Conservation (phyloP, 768 basidiomycete species). For the Mycena kentingensis region DNA sequence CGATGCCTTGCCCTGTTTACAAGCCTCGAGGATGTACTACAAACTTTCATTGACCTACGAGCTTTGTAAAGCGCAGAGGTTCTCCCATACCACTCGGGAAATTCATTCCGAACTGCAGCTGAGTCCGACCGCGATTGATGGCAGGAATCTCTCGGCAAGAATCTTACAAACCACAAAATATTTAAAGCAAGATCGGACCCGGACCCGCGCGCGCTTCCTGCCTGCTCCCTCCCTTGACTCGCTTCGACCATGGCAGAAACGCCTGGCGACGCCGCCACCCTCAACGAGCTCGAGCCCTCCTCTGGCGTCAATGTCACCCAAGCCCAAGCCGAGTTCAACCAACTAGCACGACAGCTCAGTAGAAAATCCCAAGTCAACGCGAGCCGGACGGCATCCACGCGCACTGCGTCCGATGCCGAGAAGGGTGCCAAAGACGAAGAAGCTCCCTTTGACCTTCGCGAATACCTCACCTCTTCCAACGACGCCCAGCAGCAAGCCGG, state of each 20-base stretch:
- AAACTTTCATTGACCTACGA: no score
- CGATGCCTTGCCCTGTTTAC: no score
- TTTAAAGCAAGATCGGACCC: constrained; percentile 4
- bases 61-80: no score
- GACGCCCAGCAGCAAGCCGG: constrained; percentile 66
- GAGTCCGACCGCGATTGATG: no score
- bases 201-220: no score
- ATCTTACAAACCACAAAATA: constrained; percentile 7
- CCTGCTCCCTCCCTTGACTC: neutral
- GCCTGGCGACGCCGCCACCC: constrained; percentile 8
- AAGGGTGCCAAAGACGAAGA: constrained; percentile 37
- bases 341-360: constrained; percentile 50
- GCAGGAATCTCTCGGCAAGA: neutral
- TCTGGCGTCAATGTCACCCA: constrained; percentile 52
- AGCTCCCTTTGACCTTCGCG: constrained; percentile 60
- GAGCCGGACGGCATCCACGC: constrained; percentile 34
- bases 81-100: no score
- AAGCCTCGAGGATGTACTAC: no score
- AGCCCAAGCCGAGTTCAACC: constrained; percentile 57
- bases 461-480: constrained; percentile 67
- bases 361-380: constrained; percentile 24
- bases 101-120: no score
- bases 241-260: constrained; percentile 13
- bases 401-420: constrained; percentile 45
- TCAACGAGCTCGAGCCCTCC: constrained; percentile 16